Evolutionary conservation across 2,329 filamentous ascomycete species (phyloP).

Genomic region (Talaromyces sp.): DNA sequence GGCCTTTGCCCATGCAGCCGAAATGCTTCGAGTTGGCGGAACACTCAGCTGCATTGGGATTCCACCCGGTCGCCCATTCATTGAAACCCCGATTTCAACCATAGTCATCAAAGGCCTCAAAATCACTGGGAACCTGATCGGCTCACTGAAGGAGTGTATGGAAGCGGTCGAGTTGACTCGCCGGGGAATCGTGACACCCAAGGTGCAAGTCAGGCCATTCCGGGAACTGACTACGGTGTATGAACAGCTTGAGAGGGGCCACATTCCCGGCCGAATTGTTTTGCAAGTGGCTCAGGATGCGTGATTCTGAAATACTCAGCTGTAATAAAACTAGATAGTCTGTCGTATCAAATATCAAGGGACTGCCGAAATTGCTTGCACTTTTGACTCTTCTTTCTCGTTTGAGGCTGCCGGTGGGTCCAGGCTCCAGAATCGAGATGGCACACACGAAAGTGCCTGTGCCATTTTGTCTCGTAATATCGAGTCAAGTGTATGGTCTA

Average conservation of each 20-base stretch:
- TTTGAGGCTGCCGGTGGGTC: background rate
- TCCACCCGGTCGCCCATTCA: slow-evolving; percentile 31
- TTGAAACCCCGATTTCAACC: slow-evolving; percentile 38
- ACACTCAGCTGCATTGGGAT: slow-evolving; percentile 43
- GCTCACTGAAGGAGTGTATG: slow-evolving; percentile 42
- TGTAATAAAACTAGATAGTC: background rate
- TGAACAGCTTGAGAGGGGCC: slow-evolving; percentile 41
- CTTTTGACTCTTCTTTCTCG: background rate
- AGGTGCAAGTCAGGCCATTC: slow-evolving; percentile 38
- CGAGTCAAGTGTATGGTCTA: slow-evolving; percentile 20
- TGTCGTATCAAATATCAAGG: background rate
- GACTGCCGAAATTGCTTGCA: background rate
- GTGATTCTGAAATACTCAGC: background rate
- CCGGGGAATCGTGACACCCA: slow-evolving; percentile 38
- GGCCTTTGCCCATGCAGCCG: slow-evolving; percentile 39
- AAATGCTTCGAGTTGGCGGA: slow-evolving; percentile 41
- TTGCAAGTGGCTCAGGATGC: slow-evolving; percentile 31
- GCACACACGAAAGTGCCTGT: slow-evolving; percentile 21
- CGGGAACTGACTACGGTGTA: slow-evolving; percentile 39
- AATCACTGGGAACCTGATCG: slow-evolving; percentile 41
- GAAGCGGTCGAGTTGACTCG: slow-evolving; percentile 42
- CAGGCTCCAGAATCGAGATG: slow-evolving; percentile 18
- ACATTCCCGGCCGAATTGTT: slow-evolving; percentile 40
- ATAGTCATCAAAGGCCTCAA: slow-evolving; percentile 44
- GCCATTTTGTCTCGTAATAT: slow-evolving; percentile 25